Base-by-base conservation (phyloP, 2,329 filamentous ascomycete genomes). In the Sclerotinia glacialis region DNA sequence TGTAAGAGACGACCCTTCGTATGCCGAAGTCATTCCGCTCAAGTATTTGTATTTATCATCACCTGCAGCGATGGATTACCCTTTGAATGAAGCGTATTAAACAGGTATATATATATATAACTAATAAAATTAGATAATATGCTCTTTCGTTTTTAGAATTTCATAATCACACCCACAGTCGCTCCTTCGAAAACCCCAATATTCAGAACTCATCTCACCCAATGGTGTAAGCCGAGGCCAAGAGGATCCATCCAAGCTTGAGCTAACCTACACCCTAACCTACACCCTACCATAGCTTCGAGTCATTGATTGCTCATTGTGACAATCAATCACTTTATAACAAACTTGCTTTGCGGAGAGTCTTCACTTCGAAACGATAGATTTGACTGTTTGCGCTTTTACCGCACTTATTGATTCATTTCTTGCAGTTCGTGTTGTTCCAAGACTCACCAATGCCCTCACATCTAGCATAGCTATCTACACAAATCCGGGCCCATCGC, bases 201-300 rank as follows among this genome's bases (percentile, higher is more conserved):
- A 40, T 14, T 14, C 12, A 12, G 5, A 40, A 14, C 28, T 54
- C 18, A n/a, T 34, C 34, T n/a, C 37, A 37, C 18, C 47, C 21
- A 55, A 64, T 64, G 62, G 52, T 31, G 37, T 64, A 31, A 64
- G 62, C 62, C 52, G 28, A 58, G 52, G 28, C n/a, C 52, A 21
- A 55, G 47, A 37, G 21, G 26, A 64, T 42, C 31, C 31, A 31
- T 52, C 63, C 53, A 26, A 49, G 44, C 53, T 65, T 18, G 28
- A 58, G 61, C 61, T 64, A 14, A 14, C 37, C 37, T 40, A n/a
- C 37, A 40, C n/a, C n/a, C n/a, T n/a, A n/a, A n/a, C n/a, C n/a
- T n/a, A n/a, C n/a, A n/a, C n/a, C n/a, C n/a, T n/a, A n/a, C 21
- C 46, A 49, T 9, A 12, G 40, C 56, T 47, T 34, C n/a, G 26